Percentiles rank a stretch among this genome's conserved stretches.
These are phyloP conservation scores for Lachancea nothofagi DNA, from an alignment of 805 yeast species.

Conservation along the genomic window DNA sequence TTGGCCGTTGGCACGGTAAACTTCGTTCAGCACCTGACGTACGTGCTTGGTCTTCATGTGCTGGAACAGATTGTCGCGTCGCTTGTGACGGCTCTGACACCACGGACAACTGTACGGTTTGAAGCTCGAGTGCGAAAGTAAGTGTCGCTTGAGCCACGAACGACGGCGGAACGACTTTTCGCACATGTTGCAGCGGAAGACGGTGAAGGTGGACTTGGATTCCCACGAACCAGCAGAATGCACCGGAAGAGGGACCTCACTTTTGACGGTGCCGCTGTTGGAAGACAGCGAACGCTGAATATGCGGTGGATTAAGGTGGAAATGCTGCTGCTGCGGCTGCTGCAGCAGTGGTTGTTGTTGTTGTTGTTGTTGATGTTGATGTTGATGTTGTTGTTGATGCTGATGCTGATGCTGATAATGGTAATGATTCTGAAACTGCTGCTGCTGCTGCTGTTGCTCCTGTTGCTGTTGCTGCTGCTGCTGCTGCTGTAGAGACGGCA, in stretches of 20 bases:
- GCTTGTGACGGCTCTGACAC: slow-evolving; percentile 31
- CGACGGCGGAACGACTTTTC: slow-evolving; percentile 28
- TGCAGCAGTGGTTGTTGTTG: slow-evolving; percentile 9
- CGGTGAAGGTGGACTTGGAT: slow-evolving; percentile 1
- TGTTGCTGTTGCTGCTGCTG: slow-evolving; percentile 11
- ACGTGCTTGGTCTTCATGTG: slow-evolving; percentile 32
- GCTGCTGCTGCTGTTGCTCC: slow-evolving; percentile 11
- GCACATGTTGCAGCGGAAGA: slow-evolving; percentile 30
- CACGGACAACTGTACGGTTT: slow-evolving; percentile 28
- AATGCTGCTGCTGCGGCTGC: slow-evolving; percentile 9
- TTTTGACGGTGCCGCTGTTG: slow-evolving; percentile 2
- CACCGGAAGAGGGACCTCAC: too few species aligned
- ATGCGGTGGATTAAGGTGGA: neutral
- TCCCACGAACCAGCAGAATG: neutral
- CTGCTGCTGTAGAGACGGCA: slow-evolving; percentile 8
- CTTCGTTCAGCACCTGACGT: slow-evolving; percentile 22
- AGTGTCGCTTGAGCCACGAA: slow-evolving; percentile 32
- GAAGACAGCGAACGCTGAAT: neutral
- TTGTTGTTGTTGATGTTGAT: slow-evolving; percentile 8
- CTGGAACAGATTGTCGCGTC: slow-evolving; percentile 31
- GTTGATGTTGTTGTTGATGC: slow-evolving; percentile 11
- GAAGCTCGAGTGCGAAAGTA: slow-evolving; percentile 26
- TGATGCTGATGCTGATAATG: slow-evolving; percentile 4
- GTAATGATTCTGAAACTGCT: neutral
- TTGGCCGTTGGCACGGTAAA: slow-evolving; percentile 4